These are phyloP conservation scores for Ustilago loliicola DNA, from an alignment of 1,284 basidiomycete genomes.

Conservation along the genomic window DNA sequence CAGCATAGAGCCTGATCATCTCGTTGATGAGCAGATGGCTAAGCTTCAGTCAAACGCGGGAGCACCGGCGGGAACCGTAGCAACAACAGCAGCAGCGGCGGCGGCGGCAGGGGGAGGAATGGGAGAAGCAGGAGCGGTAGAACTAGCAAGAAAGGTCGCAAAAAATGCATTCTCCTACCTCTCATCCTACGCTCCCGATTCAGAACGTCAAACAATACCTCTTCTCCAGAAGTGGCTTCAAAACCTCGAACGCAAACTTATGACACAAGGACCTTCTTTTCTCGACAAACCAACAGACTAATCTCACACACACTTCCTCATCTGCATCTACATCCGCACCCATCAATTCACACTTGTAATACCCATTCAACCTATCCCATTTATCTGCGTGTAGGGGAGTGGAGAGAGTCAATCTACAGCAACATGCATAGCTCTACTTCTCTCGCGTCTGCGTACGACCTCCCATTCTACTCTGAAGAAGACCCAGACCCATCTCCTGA, in stretches of 20 bases:
- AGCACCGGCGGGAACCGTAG: neutral
- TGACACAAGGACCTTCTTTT: conserved; percentile 58
- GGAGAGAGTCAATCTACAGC: conserved; percentile 28
- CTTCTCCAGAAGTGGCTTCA: conserved; percentile 69
- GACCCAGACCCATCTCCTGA: conserved; percentile 95
- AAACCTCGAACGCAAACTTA: conserved; percentile 66
- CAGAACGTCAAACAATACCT: conserved; percentile 66
- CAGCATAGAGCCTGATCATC: conserved; percentile 59
- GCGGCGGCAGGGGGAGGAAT: neutral
- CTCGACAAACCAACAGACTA: conserved; percentile 52
- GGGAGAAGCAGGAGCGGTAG: conserved; percentile 27
- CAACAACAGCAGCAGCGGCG: conserved; percentile 10
- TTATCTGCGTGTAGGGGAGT: neutral
- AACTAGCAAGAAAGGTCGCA: conserved; percentile 63
- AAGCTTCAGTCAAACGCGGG: conserved; percentile 9
- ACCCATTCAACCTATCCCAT: neutral
- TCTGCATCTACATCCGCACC: no score
- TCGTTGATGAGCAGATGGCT: conserved; percentile 62
- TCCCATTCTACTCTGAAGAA: conserved; percentile 86
- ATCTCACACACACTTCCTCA: no score
- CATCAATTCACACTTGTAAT: no score
- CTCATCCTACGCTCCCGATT: conserved; percentile 66
- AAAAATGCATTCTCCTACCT: conserved; percentile 66
- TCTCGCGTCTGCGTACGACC: conserved; percentile 35
- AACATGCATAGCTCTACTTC: conserved; percentile 5